phyloP scores from a whole-genome alignment of 2,329 filamentous ascomycete genomes.

The Cordyceps militaris region DNA sequence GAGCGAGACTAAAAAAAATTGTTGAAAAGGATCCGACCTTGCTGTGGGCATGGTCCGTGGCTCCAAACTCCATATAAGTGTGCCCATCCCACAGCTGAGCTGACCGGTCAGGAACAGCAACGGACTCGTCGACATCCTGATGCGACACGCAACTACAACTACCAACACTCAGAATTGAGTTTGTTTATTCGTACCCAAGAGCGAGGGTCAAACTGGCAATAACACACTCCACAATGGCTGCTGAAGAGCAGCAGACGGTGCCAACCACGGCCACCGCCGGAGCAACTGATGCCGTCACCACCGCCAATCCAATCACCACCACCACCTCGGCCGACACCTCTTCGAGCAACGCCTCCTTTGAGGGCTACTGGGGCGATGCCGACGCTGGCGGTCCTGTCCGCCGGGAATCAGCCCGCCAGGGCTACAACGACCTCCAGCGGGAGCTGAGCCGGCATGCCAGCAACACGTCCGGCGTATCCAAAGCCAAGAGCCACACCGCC shows the following conservation, averaged over 20 bases:
- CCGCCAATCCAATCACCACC: not conserved
- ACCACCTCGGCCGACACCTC: conserved; percentile 2
- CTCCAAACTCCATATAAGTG: conserved; percentile 5
- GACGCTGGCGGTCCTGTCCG: conserved; percentile 18
- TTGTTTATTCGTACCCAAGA: too few relatives aligned
- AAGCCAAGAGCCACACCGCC: not conserved
- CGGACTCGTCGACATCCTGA: not conserved
- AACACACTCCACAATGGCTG: conserved; percentile 4
- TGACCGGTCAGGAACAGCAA: not conserved
- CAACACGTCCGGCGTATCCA: conserved; percentile 11
- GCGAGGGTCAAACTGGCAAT: too few relatives aligned
- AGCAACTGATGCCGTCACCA: not conserved
- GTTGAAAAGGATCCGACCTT: conserved; percentile 1
- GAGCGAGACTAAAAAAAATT: not conserved
- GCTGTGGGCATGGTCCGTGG: not conserved
- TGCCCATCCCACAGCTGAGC: not conserved
- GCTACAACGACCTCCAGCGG: conserved; percentile 19
- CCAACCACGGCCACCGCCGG: not conserved
- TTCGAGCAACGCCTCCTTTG: conserved; percentile 11
- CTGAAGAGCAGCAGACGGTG: conserved; percentile 7
- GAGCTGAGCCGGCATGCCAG: conserved; percentile 18
- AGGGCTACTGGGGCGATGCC: conserved; percentile 22
- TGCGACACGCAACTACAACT: not conserved
- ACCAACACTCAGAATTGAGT: too few relatives aligned
- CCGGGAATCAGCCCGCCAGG: conserved; percentile 14